A percentile compares a stretch with the other conserved stretches of the same genome.
These are phyloP conservation scores for Tylopilus sp. DNA, from an alignment of 768 basidiomycete species.

Conservation along the genomic window DNA sequence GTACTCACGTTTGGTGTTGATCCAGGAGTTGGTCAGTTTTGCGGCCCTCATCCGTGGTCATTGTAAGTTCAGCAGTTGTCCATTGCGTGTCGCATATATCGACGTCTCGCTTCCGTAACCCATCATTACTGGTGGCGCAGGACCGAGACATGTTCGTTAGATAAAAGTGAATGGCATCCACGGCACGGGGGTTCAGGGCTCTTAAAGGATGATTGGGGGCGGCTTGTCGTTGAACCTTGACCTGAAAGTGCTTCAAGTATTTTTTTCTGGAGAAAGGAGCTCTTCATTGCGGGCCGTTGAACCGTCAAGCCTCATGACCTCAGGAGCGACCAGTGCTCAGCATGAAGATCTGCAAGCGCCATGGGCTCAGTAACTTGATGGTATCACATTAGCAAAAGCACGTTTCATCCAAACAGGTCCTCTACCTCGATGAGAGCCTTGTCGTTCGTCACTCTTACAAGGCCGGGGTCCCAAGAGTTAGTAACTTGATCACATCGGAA, in stretches of 20 bases:
- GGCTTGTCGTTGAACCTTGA: no score
- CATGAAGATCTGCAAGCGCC: no score
- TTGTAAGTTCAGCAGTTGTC: conserved; percentile 21
- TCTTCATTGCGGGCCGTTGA: no score
- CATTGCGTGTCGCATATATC: conserved; percentile 5
- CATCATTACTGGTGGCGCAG: conserved; percentile 1
- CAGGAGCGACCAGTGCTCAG: neutral
- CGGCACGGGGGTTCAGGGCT: no score
- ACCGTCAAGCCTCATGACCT: no score
- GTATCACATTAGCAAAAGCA: neutral
- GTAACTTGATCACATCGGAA: neutral
- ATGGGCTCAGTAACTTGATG: no score
- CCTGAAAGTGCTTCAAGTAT: no score
- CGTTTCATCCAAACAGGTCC: neutral
- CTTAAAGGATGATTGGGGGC: no score
- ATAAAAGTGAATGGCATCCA: no score
- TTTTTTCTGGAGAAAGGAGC: no score
- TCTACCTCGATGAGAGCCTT: neutral
- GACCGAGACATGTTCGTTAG: conserved; percentile 29
- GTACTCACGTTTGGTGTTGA: conserved; percentile 55
- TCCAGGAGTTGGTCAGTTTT: conserved; percentile 73
- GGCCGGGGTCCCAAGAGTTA: neutral
- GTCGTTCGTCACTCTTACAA: neutral
- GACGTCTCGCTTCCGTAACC: conserved; percentile 28
- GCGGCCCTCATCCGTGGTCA: conserved; percentile 65